Evolutionary conservation across 2,329 filamentous ascomycete species (phyloP), one percentile per base, ranked within the genome.

Genomic region (Xylaria sp.): DNA sequence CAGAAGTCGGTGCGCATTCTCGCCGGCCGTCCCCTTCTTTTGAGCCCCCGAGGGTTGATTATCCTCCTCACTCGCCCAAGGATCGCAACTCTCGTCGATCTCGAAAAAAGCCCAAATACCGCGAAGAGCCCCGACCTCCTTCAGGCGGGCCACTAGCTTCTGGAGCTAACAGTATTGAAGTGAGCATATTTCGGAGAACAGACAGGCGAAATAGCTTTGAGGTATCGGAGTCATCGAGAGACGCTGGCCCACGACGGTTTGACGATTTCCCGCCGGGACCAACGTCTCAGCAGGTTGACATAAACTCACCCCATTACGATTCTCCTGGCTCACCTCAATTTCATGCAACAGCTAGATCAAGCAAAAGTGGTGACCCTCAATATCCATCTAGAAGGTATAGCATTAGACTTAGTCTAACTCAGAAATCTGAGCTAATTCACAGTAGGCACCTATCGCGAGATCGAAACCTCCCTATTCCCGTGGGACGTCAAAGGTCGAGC

Each of bases 261-360:
- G 76, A 78, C 25, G 81, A 83, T 50, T 68, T 76, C 33, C 78
- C 70, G 6, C 56, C 69, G 44, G 66, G 71, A 27, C 84, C 86
- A 53, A 89, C 88, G n/a, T 86, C 89, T 44, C 84, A 86, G 61
- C 86, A 87, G 72, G 80, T 82, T 69, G 82, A 83, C 25, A 84
- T 87, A 22, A 84, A 80, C 58, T 84, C 83, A 57, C 84, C 84
- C 20, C 83, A 85, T 71, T 86, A 88, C 71, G 85, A 84, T 51
- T 90, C 89, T 20, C 87, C 89, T n/a, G 85, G 85, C 66, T 72
- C 75, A 36, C 85, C 86, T 49, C 90, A 89, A 44, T 87, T 89
- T 15, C 87, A 90, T 74, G 82, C 82, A 42, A 80, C 81, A 68
- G 82, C 82, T 55, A 82, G 87, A 76, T 85, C 85, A 33, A 82